Conservation (phyloP, 768 basidiomycete genomes). For the Tubosaeta sp. region DNA sequence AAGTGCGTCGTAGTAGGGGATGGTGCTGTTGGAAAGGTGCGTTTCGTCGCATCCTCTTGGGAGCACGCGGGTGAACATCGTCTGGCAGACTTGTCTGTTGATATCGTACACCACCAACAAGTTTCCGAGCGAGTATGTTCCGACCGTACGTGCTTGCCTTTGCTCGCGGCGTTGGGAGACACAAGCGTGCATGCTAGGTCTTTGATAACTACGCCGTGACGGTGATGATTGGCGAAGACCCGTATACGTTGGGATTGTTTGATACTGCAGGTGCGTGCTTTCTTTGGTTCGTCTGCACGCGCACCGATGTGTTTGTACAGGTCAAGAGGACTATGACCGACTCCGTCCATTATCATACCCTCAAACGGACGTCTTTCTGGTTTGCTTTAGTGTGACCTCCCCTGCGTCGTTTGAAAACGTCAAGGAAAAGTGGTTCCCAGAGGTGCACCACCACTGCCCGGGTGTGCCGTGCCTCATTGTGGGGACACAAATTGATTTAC, state of each 20-base stretch:
- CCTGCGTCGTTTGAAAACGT: conserved; percentile 99
- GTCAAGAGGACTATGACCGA: conserved; percentile 99
- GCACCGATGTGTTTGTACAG: conserved; percentile 37
- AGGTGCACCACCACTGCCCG: conserved; percentile 99
- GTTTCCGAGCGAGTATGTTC: conserved; percentile 98
- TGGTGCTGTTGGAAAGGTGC: conserved; percentile 96
- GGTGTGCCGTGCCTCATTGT: conserved; percentile 99
- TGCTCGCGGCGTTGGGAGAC: conserved; percentile 12
- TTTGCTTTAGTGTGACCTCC: conserved; percentile 98
- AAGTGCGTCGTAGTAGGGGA: conserved; percentile 98
- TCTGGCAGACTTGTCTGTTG: conserved; percentile 80
- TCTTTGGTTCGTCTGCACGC: conserved; percentile 1
- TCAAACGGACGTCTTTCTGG: conserved; percentile 98
- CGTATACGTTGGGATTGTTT: conserved; percentile 96
- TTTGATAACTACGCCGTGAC: conserved; percentile 99
- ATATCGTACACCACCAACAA: conserved; percentile 98
- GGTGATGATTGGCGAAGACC: conserved; percentile 99
- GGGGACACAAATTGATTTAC: conserved; percentile 95
- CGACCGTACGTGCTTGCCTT: conserved; percentile 64
- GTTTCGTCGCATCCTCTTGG: conserved; percentile 24
- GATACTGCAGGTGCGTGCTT: conserved; percentile 90
- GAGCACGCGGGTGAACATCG: neutral
- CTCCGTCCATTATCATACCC: conserved; percentile 99
- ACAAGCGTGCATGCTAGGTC: conserved; percentile 46
- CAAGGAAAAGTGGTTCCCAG: conserved; percentile 99